These are phyloP conservation scores for Claviceps fusiformis DNA, from an alignment of 2,329 filamentous ascomycete genomes.

Conservation along the genomic window DNA sequence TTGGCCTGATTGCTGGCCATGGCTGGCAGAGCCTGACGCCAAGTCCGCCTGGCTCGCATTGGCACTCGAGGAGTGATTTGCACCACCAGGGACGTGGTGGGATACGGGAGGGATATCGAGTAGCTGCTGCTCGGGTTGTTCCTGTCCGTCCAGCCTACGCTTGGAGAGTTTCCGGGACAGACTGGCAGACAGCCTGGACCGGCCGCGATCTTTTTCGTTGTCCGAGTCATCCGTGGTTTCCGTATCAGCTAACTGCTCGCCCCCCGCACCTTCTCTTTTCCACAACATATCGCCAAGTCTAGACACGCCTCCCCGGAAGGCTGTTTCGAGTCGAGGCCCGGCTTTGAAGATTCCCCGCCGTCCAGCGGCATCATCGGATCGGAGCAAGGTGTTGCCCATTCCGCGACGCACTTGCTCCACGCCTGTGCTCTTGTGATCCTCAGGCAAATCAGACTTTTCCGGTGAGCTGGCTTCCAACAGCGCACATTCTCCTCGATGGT, in stretches of 20 bases:
- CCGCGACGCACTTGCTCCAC: constrained; percentile 31
- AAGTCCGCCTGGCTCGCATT: constrained; percentile 9
- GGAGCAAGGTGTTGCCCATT: too few relatives aligned
- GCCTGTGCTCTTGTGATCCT: constrained; percentile 20
- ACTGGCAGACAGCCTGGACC: constrained; percentile 21
- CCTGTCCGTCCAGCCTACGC: constrained; percentile 16
- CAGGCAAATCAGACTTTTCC: constrained; percentile 9
- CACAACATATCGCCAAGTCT: constrained; percentile 44
- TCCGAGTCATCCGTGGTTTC: constrained; percentile 38
- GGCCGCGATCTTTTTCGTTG: constrained; percentile 25
- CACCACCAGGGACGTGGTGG: constrained; percentile 20
- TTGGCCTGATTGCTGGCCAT: constrained; percentile 28
- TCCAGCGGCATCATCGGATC: too few relatives aligned
- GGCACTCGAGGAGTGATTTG: constrained; percentile 7
- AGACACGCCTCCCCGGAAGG: constrained; percentile 47
- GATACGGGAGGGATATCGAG: constrained; percentile 40
- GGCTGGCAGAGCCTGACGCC: constrained; percentile 4
- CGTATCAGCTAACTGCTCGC: constrained; percentile 21
- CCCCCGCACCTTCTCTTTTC: constrained; percentile 31
- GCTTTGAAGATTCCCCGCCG: constrained; percentile 63
- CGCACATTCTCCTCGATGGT: constrained; percentile 12
- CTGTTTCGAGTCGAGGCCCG: constrained; percentile 52
- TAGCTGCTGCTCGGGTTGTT: constrained; percentile 29
- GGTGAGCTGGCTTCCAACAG: constrained; percentile 14
- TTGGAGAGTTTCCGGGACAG: constrained; percentile 22